Conservation (phyloP, 306 rosid genomes). For the Sechiopsis laciniata region DNA sequence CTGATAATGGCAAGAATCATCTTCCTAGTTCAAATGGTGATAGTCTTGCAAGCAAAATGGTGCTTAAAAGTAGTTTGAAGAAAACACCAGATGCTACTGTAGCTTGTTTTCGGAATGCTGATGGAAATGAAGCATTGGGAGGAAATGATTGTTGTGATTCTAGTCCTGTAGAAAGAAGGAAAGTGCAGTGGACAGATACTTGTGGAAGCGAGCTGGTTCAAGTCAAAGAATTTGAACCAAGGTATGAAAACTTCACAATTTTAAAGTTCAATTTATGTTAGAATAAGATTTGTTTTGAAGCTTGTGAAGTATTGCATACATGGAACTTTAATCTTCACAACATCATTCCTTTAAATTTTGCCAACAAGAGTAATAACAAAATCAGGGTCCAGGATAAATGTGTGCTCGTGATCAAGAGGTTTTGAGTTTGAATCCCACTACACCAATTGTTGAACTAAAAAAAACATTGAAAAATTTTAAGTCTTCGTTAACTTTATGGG, state of each 20-base stretch:
- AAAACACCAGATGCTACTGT: slow-evolving; percentile 37
- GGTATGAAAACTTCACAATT: slow-evolving; percentile 33
- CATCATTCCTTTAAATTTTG: neutral
- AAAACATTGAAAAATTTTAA: no score
- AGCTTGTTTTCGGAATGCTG: slow-evolving; percentile 40
- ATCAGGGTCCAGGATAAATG: no score
- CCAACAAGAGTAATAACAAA: no score
- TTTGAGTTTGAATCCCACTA: no score
- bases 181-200: slow-evolving; percentile 92
- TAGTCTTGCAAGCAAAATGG: slow-evolving; percentile 38
- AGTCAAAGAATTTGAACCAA: slow-evolving; percentile 89
- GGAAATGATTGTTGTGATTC: slow-evolving; percentile 36
- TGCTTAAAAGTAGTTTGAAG: slow-evolving; percentile 79
- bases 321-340: neutral
- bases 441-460: no score
- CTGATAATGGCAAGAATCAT: slow-evolving; percentile 49
- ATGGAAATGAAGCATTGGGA: slow-evolving; percentile 34
- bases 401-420: no score
- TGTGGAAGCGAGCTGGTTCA: slow-evolving; percentile 79
- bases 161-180: slow-evolving; percentile 56
- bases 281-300: neutral
- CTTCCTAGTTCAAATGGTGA: slow-evolving; percentile 34
- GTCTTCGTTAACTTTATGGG: neutral
- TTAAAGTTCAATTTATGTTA: neutral
- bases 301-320: neutral